Base-by-base conservation (phyloP, 140 eudicot genomes). In the Bidens hawaiensis region DNA sequence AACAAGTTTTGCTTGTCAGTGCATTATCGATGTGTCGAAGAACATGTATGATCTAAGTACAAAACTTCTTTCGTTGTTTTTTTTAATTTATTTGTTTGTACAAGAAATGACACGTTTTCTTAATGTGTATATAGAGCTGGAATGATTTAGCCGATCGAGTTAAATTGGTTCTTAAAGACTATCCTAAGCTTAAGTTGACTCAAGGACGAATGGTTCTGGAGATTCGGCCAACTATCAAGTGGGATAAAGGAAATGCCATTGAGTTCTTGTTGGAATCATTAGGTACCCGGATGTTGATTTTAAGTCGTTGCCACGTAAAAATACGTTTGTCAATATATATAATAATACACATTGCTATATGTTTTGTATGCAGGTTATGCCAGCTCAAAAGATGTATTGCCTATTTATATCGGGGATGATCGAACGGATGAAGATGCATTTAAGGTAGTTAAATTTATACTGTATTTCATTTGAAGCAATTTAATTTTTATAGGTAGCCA, bases 181-280 rank as follows among this genome's bases (percentile, higher is more conserved):
- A 86, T 60, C 94, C 81, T 7, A 72, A 79, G 78, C 95, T 89
- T 61, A 74, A 62, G 46, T 21, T 85, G 61, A 80, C 76, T 62
- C 85, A 85, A 78, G 97, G 97, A 22, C 81, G 95, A 38, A 89
- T 80, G 75, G 94, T 85, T 69, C 53, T 88, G 31, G 96, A 88
- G 76, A 82, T 88, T 75, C 86, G 89, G 43, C 96, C 96, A 2
- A 73, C 76, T 14, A 82, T 88, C 79, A 85, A 88, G 69, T 88
- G 96, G 96, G 94, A 88, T 83, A 88, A 88, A 64, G 96, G 96
- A 36, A 82, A 85, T 6, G 96, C 96, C 24, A 69, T 88, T 5
- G 94, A 88, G 59, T 88, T 88, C 76, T 73, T 88, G 68, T 59
- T 88, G 78, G 94, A 88, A 63, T 82, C 94, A 3, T 73, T 88